phyloP scores from a whole-genome alignment of 768 basidiomycete species.

The Lactifluus echinatus region DNA sequence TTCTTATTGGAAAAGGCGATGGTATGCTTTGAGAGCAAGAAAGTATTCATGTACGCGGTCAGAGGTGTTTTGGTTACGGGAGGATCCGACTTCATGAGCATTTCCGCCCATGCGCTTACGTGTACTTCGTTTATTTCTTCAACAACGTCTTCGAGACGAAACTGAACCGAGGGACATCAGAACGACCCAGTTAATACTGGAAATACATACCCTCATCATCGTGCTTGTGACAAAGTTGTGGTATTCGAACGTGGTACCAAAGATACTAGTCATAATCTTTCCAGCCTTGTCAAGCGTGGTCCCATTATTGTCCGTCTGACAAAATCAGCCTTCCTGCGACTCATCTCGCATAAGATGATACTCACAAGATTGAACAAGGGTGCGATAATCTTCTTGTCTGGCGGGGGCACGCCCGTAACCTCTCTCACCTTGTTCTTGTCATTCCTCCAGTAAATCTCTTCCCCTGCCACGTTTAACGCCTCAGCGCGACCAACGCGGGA shows the following conservation, averaged over 20 bases:
- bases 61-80: constrained; percentile 65
- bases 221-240: constrained; percentile 63
- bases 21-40: constrained; percentile 57
- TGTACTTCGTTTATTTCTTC: constrained; percentile 85
- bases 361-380: constrained; percentile 78
- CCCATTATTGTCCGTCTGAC: constrained; percentile 66
- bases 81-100: constrained; percentile 63
- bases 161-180: constrained; percentile 29
- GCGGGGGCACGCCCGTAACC: constrained; percentile 51
- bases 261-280: constrained; percentile 56
- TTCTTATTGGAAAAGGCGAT: constrained; percentile 64
- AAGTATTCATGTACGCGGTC: constrained; percentile 72
- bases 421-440: constrained; percentile 61
- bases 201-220: constrained; percentile 47
- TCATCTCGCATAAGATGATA: neutral
- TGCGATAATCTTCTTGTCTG: constrained; percentile 50
- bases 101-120: constrained; percentile 73
- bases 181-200: neutral
- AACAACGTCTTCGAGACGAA: constrained; percentile 58
- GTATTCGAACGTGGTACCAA: constrained; percentile 76
- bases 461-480: constrained; percentile 59
- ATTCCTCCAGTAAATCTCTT: constrained; percentile 56
- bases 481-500: constrained; percentile 49
- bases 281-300: constrained; percentile 61
- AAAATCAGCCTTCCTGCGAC: constrained; percentile 1